A percentile compares a stretch with the other conserved stretches of the same genome.
Conservation (phyloP, 148 eudicot species). For the Camellia sinensis region DNA sequence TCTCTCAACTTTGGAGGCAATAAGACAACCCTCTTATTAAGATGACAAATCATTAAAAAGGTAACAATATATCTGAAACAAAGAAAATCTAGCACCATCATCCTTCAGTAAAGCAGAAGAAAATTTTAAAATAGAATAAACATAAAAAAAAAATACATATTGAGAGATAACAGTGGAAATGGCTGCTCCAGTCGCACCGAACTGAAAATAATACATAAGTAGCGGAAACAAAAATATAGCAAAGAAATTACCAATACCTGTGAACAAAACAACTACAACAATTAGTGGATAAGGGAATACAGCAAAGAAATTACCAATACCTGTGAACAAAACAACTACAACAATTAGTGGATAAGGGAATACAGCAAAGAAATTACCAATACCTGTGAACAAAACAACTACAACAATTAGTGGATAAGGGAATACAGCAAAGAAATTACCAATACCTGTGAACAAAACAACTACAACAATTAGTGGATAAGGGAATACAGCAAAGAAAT, state of each 20-base stretch:
- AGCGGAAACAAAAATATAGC: constrained; percentile 78
- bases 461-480: too few relatives aligned
- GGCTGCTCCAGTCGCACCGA: constrained; percentile 93
- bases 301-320: too few relatives aligned
- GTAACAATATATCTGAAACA: constrained; percentile 63
- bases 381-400: too few relatives aligned
- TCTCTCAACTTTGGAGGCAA: constrained; percentile 76
- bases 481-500: too few relatives aligned
- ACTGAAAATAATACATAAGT: constrained; percentile 57
- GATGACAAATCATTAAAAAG: constrained; percentile 66
- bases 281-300: background rate
- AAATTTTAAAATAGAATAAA: background rate
- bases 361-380: too few relatives aligned
- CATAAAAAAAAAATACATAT: constrained; percentile 46
- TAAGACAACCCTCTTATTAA: constrained; percentile 62
- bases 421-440: too few relatives aligned
- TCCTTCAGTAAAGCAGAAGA: background rate
- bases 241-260: constrained; percentile 80
- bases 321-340: too few relatives aligned
- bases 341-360: too few relatives aligned
- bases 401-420: too few relatives aligned
- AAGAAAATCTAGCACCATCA: constrained; percentile 9
- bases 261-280: constrained; percentile 17
- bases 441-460: too few relatives aligned
- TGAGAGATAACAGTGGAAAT: constrained; percentile 83